Evolutionary conservation across 352 stramenopile species (phyloP), one percentile per base, ranked within the genome.

Genomic region (Phytophthora pinifolia): DNA sequence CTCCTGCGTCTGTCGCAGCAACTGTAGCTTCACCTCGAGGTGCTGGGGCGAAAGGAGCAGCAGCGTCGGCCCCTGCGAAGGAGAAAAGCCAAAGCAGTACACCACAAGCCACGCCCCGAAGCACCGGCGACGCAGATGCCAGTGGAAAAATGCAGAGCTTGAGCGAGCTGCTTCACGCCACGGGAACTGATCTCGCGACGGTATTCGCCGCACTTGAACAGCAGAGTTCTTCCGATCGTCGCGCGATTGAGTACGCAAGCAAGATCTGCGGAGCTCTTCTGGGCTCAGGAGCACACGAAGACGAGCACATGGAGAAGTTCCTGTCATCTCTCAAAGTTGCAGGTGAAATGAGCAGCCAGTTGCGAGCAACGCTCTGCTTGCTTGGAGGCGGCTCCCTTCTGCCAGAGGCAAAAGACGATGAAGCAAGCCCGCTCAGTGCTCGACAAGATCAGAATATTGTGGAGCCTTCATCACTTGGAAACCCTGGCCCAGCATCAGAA

Each of bases 271-370:
- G 35, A 1, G 47, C 59, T 4, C 41, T 65, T 15, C 50, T 84
- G 1, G 31, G 50, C 30, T 25, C 29, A 34, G 57, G 54, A 14
- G 48, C 32, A 1, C 31, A 44, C 6, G 25, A 53, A 27, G 20
- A 47, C 0, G 29, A 57, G n/a, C 44, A 57, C 3, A 44, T 77
- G 5, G 65, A 70, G 14, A 46, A 42, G 9, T 72, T 74, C 32
- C 15, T 84, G 13, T 54, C 48, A 8, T 62, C 72, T 3, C n/a
- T 80, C n/a, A 89, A 86, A 37, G 38, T 89, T 1, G 31, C 46
- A 6, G 75, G 76, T 3, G 53, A 36, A 4, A 54, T 72, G 9
- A 81, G 76, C 45, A 55, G 49, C 6, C 48, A 68, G 8, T 86
- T 86, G 46, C 76, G 76, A 42, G 33, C 17, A 6, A 60, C 49